Percentiles rank a stretch among this genome's conserved stretches.
Conservation (phyloP, 805 yeast genomes). For the Kazachstania bromeliacearum region DNA sequence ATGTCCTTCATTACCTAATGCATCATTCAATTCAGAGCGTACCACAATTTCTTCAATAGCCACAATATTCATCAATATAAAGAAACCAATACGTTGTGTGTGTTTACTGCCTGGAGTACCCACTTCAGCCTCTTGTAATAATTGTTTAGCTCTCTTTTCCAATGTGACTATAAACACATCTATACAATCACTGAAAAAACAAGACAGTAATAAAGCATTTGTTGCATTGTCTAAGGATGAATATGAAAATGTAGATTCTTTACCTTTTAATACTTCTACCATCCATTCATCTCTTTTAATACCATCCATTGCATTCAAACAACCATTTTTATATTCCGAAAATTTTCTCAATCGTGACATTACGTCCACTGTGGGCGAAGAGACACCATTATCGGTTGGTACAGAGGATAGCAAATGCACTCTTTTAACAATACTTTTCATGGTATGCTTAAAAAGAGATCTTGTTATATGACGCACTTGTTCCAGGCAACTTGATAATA, state of each 20-base stretch:
- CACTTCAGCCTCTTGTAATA: conserved; percentile 23
- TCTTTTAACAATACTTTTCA: conserved; percentile 45
- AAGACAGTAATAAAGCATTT: conserved; percentile 45
- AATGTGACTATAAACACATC: conserved; percentile 61
- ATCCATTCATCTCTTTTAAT: conserved; percentile 62
- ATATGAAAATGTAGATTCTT: conserved; percentile 18
- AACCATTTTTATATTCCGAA: conserved; percentile 50
- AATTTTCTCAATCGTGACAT: conserved; percentile 59
- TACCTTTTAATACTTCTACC: conserved; percentile 32
- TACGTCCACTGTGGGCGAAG: conserved; percentile 63
- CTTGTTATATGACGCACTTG: conserved; percentile 25
- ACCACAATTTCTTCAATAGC: conserved; percentile 66
- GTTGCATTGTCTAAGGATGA: conserved; percentile 4
- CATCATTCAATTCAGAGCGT: conserved; percentile 44
- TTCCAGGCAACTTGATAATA: conserved; percentile 21
- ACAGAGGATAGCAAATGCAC: conserved; percentile 38
- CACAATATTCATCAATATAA: conserved; percentile 60
- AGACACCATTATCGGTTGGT: conserved; percentile 61
- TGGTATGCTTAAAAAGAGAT: conserved; percentile 45
- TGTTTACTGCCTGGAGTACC: conserved; percentile 19
- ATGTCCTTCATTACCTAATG: conserved; percentile 48
- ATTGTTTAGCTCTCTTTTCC: conserved; percentile 46
- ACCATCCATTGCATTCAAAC: conserved; percentile 37
- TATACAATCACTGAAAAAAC: conserved; percentile 66
- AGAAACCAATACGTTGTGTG: conserved; percentile 49